Conservation (phyloP, 2,329 filamentous ascomycete species). For the Claviceps humidiphila region DNA sequence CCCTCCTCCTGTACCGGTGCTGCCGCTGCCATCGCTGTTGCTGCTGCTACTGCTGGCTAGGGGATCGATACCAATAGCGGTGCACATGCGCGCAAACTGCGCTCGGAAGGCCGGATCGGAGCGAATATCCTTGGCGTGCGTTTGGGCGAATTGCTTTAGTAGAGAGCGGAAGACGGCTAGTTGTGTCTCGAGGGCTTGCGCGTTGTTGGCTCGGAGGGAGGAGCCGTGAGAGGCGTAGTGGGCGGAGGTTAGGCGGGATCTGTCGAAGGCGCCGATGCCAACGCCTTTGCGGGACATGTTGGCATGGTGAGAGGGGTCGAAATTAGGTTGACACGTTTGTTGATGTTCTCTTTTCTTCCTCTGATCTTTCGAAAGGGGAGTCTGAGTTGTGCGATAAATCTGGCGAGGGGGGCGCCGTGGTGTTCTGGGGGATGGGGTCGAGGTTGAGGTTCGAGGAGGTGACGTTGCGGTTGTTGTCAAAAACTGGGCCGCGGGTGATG, state of each 20-base stretch:
- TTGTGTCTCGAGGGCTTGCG: conserved; percentile 78
- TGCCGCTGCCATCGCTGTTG: conserved; percentile 15
- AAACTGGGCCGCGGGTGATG: too few relatives aligned
- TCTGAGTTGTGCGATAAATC: too few relatives aligned
- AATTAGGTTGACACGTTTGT: background rate
- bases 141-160: conserved; percentile 87
- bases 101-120: conserved; percentile 90
- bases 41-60: conserved; percentile 42
- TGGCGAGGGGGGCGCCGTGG: too few relatives aligned
- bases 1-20: background rate
- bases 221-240: conserved; percentile 87
- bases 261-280: conserved; percentile 80
- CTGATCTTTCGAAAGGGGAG: too few relatives aligned
- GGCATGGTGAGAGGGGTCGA: background rate
- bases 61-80: conserved; percentile 91
- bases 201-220: conserved; percentile 71
- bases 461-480: too few relatives aligned
- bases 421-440: too few relatives aligned
- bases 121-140: conserved; percentile 90
- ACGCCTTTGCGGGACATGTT: conserved; percentile 67
- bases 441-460: too few relatives aligned
- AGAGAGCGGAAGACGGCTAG: conserved; percentile 92
- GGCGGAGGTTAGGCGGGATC: conserved; percentile 68
- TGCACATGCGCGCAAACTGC: conserved; percentile 97
- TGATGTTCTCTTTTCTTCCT: background rate